A percentile compares a stretch with the other conserved stretches of the same genome.
These are phyloP conservation scores for Meredithiella fracta DNA, from an alignment of 2,329 filamentous ascomycete genomes.

Conservation along the genomic window DNA sequence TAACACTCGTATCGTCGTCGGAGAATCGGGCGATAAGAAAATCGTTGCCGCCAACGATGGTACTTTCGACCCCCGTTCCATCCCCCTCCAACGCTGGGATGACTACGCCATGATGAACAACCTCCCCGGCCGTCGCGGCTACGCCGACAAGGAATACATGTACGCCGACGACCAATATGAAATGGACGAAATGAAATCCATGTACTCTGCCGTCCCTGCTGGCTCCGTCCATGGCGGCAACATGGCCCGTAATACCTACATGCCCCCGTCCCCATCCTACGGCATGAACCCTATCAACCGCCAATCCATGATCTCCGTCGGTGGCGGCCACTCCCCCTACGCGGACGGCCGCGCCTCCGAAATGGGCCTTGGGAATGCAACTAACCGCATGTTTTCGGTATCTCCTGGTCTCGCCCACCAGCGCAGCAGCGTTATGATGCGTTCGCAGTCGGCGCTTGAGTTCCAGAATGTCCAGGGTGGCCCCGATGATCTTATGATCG, in stretches of 20 bases:
- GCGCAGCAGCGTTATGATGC: slow-evolving; percentile 27
- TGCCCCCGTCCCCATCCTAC: slow-evolving; percentile 70
- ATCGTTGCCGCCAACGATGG: slow-evolving; percentile 90
- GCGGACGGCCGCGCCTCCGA: slow-evolving; percentile 45
- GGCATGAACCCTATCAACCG: slow-evolving; percentile 38
- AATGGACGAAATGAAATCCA: slow-evolving; percentile 95
- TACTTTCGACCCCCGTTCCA: slow-evolving; percentile 89
- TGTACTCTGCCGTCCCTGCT: slow-evolving; percentile 81
- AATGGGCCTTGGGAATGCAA: slow-evolving; percentile 39
- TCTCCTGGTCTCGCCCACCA: slow-evolving; percentile 28
- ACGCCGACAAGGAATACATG: slow-evolving; percentile 46
- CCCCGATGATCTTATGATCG: slow-evolving; percentile 63
- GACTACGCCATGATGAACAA: slow-evolving; percentile 80
- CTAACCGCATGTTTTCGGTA: slow-evolving; percentile 30
- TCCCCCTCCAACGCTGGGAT: slow-evolving; percentile 92
- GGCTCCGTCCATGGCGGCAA: slow-evolving; percentile 52
- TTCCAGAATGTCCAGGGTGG: slow-evolving; percentile 42
- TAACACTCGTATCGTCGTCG: slow-evolving; percentile 92
- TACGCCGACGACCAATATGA: slow-evolving; percentile 68
- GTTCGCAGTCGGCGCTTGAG: slow-evolving; percentile 39
- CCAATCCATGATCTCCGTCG: slow-evolving; percentile 56
- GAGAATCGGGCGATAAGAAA: slow-evolving; percentile 84
- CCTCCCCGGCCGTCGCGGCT: slow-evolving; percentile 76
- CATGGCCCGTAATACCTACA: slow-evolving; percentile 54
- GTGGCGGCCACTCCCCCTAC: slow-evolving; percentile 35